These are phyloP conservation scores for Fusarium newnesense DNA, from an alignment of 2,329 filamentous ascomycete species.

Conservation along the genomic window DNA sequence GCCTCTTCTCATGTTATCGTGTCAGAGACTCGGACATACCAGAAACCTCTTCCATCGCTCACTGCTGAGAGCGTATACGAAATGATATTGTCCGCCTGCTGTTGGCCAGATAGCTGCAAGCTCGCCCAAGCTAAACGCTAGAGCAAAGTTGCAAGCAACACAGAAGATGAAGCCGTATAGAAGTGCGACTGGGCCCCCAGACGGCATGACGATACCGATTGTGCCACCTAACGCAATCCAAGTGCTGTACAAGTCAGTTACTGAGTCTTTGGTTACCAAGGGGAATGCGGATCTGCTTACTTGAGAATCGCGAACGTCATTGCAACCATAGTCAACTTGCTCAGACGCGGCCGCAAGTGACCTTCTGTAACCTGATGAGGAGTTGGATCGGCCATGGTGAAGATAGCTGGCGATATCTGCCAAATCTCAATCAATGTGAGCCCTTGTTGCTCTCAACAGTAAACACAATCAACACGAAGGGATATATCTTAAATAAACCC, in stretches of 20 bases:
- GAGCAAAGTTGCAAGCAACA: not conserved
- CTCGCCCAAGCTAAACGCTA: not conserved
- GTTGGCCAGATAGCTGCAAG: not conserved
- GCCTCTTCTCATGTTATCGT: accelerated
- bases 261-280: accelerated
- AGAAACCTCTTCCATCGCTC: not conserved
- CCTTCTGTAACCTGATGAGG: not conserved
- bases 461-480: not conserved
- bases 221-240: not conserved
- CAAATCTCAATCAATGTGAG: not conserved
- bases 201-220: not conserved
- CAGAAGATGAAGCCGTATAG: not conserved
- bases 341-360: not conserved
- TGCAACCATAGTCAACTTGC: not conserved
- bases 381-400: not conserved
- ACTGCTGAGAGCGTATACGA: not conserved
- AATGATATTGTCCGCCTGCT: not conserved
- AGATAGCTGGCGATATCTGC: not conserved
- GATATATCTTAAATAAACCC: not conserved
- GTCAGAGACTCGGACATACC: accelerated
- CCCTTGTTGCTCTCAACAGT: not conserved
- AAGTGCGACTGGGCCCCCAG: not conserved
- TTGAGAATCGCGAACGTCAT: not conserved
- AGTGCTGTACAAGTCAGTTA: not conserved
- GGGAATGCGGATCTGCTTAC: not conserved